Conservation (phyloP, 1,139 yeast genomes). For the Saccharomyces hybrid region DNA sequence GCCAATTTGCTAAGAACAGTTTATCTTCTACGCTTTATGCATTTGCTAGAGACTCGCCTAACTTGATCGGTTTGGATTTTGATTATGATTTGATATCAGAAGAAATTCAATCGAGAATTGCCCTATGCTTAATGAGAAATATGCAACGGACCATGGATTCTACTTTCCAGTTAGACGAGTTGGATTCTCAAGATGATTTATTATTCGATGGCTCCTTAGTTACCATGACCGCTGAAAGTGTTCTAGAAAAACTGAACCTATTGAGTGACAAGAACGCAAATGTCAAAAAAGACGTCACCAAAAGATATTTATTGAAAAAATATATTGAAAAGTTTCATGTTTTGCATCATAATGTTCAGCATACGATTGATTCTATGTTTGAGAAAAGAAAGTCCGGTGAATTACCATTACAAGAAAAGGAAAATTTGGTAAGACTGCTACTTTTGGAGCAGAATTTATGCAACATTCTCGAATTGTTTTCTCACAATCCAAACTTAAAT, state of each 20-base stretch:
- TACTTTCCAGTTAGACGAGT: conserved; percentile 30
- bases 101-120: conserved; percentile 64
- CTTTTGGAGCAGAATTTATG: conserved; percentile 56
- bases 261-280: conserved; percentile 17
- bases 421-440: conserved; percentile 51
- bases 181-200: conserved; percentile 38
- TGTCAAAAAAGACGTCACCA: conserved; percentile 32
- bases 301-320: conserved; percentile 35
- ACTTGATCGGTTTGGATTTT: conserved; percentile 61
- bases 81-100: conserved; percentile 62
- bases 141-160: conserved; percentile 55
- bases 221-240: conserved; percentile 56
- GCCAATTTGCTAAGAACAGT: conserved; percentile 30
- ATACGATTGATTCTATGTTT: conserved; percentile 52
- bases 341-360: conserved; percentile 49
- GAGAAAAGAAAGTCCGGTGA: conserved; percentile 49
- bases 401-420: conserved; percentile 58
- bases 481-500: conserved; percentile 17
- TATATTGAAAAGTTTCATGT: conserved; percentile 44
- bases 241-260: conserved; percentile 35
- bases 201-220: conserved; percentile 45
- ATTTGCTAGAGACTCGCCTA: conserved; percentile 56
- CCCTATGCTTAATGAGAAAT: conserved; percentile 72
- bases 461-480: conserved; percentile 52
- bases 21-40: conserved; percentile 58